Percentiles rank a stretch among this genome's conserved stretches.
These are phyloP conservation scores for Metschnikowia cubensis DNA, from an alignment of 805 yeast species.

Conservation along the genomic window DNA sequence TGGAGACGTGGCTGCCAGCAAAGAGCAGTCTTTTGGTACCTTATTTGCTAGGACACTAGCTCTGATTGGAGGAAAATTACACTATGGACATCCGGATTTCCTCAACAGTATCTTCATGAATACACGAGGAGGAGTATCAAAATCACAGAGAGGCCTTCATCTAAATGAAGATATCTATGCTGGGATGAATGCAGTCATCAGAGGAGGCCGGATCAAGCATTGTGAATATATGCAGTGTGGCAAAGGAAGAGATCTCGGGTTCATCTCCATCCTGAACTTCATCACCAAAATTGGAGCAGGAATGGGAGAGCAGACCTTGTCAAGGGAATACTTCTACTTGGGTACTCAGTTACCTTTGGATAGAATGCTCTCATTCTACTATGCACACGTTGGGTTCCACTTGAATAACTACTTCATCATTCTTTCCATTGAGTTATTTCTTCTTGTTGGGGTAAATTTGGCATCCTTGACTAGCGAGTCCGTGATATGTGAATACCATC, in stretches of 20 bases:
- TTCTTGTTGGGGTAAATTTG: slow-evolving; percentile 66
- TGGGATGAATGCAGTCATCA: slow-evolving; percentile 76
- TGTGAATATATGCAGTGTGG: slow-evolving; percentile 89
- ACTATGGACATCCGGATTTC: slow-evolving; percentile 89
- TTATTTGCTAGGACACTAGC: slow-evolving; percentile 78
- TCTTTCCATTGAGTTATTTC: slow-evolving; percentile 67
- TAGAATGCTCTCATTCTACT: slow-evolving; percentile 76
- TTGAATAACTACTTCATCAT: slow-evolving; percentile 76
- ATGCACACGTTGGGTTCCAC: slow-evolving; percentile 87
- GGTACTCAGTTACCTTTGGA: slow-evolving; percentile 80
- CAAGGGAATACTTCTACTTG: slow-evolving; percentile 77
- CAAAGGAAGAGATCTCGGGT: slow-evolving; percentile 86
- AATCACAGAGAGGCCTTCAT: slow-evolving; percentile 83
- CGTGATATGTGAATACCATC: slow-evolving; percentile 63
- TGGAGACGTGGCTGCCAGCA: slow-evolving; percentile 90
- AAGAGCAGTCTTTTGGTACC: slow-evolving; percentile 86
- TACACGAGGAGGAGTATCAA: slow-evolving; percentile 85
- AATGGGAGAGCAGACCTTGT: slow-evolving; percentile 87
- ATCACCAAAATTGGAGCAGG: slow-evolving; percentile 90
- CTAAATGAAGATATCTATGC: slow-evolving; percentile 86
- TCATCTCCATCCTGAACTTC: slow-evolving; percentile 80
- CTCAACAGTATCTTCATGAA: slow-evolving; percentile 71
- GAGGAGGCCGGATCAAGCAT: slow-evolving; percentile 87
- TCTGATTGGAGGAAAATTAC: slow-evolving; percentile 81
- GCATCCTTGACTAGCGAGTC: slow-evolving; percentile 72